Base-by-base conservation (phyloP, 2,329 filamentous ascomycete species). In the Pseudogymnoascus sp. region DNA sequence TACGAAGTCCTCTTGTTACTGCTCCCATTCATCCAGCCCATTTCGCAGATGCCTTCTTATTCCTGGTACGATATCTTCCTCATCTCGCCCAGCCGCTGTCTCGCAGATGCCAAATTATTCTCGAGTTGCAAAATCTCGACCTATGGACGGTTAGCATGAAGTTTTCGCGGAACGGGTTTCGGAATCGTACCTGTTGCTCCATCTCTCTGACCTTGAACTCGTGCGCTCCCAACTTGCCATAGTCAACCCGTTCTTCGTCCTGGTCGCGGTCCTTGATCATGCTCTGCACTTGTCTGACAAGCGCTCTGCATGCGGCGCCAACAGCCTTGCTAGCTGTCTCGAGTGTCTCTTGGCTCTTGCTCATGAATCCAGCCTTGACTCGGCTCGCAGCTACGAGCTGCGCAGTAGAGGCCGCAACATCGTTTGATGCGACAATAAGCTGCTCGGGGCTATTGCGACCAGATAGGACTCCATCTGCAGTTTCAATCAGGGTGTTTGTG, bases 141-240 rank as follows among this genome's bases (percentile, higher is more conserved):
- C 92, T 96, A 72, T 67, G 10, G 11, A 35, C 29, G 29, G 62
- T 46, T 46, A 40, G 62, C 6, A 60, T 60, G 10, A 44, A 15
- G n/a, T 21, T 33, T 56, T 56, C 15, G 10, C 17, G 11, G 19
- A 19, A 11, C 10, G 29, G 11, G 29, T 56, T 56, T 33, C 15
- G 62, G 64, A 17, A 50, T 82, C 83, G 71, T 82, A 96, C 93
- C 90, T 99, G 95, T 75, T 99, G 95, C 79, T 99, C 95, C 95
- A 99, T 99, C 79, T 99, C 93, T 70, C 89, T 85, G 61, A 97
- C 92, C 83, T 99, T 99, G 82, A 99, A 97, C 79, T 99, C 95
- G 77, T 97, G 93, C 33, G 89, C 87, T 66, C 90, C 93, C 56
- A 99, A 80, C 78, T 92, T 90, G 46, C 83, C 82, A 77, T 97